Evolutionary conservation across 768 basidiomycete genomes (phyloP).

Genomic region (Mycena kentingensis): DNA sequence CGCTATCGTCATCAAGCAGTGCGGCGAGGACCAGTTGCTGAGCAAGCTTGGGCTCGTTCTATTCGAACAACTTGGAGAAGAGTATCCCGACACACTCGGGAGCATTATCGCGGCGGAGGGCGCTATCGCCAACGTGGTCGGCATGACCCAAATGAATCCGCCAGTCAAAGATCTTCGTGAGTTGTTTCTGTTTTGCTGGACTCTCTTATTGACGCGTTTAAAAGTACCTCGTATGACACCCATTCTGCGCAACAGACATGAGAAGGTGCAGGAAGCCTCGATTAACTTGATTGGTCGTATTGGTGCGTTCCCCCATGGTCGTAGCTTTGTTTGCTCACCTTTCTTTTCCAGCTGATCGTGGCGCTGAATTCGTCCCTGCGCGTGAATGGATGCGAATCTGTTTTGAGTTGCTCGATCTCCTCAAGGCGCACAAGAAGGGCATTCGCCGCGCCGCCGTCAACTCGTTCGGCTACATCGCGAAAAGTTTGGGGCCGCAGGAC

Average conservation of each 20-base stretch:
- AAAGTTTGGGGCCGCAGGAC: slow-evolving; percentile 98
- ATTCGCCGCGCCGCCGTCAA: slow-evolving; percentile 99
- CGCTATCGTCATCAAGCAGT: slow-evolving; percentile 98
- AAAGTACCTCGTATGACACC: slow-evolving; percentile 99
- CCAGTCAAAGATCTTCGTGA: slow-evolving; percentile 97
- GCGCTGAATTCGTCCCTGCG: slow-evolving; percentile 97
- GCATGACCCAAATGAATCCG: slow-evolving; percentile 99
- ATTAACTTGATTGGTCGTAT: slow-evolving; percentile 99
- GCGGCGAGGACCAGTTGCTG: slow-evolving; percentile 92
- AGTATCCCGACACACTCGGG: slow-evolving; percentile 98
- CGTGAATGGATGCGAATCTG: slow-evolving; percentile 99
- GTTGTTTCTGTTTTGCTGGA: slow-evolving; percentile 35
- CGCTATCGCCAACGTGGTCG: slow-evolving; percentile 98
- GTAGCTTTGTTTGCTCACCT: slow-evolving; percentile 9
- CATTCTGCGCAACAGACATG: slow-evolving; percentile 98
- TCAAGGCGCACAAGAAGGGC: slow-evolving; percentile 99
- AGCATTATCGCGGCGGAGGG: slow-evolving; percentile 99
- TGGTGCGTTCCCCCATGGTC: slow-evolving; percentile 42
- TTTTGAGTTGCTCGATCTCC: slow-evolving; percentile 93
- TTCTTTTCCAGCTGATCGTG: slow-evolving; percentile 76
- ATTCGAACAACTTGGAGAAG: slow-evolving; percentile 98
- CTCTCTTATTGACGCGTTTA: slow-evolving; percentile 6
- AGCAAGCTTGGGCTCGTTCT: slow-evolving; percentile 96
- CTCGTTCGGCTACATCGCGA: slow-evolving; percentile 99
- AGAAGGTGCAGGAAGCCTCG: slow-evolving; percentile 98